Evolutionary conservation across 306 rosid species (phyloP), one percentile per base, ranked within the genome.

Genomic region (Quercus aquifolioides): DNA sequence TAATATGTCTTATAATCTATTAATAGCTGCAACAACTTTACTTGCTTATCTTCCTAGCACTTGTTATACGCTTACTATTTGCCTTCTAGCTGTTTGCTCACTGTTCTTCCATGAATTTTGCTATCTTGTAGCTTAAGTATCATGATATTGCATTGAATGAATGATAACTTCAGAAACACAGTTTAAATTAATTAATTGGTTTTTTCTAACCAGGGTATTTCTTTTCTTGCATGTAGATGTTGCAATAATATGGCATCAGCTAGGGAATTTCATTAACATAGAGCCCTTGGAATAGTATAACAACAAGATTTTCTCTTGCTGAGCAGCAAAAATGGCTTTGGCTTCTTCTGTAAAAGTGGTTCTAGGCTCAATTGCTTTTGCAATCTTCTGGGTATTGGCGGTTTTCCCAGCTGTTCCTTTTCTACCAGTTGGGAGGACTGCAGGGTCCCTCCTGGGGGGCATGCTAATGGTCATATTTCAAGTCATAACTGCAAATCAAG

Each of bases 341-440:
- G 96, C 95, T 74, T 58, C 94, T 31, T 19, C 82, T 73, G 90
- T 83, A 55, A 95, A 93, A 86, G 92, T 93, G 68, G 75, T 91
- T 23, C 81, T 95, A 4, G 97, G 99, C 58, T 91, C 98, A 15
- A 71, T 89, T 25, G 98, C 94, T 69, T 91, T 95, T 58, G 92
- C 84, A 73, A 55, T 89, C 28, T 95, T 95, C 80, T 95, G 98
- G 99, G 84, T 95, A 43, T 67, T 95, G 81, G 99, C 99, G 3
- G 96, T 95, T 65, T 93, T 95, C 74, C 98, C 97, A 0, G 91
- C 99, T 33, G 95, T 95, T 33, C 98, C 99, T 25, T 89, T 89
- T 73, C 86, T 95, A 63, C 98, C 98, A 3, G 75, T 95, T 69
- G 99, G 99, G 4, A 88, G 99, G 84, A 93, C 98, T 19, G 97